Evolutionary conservation across 441 rosid genomes (phyloP), one percentile per base, ranked within the genome.

Genomic region (Populus hybrid): DNA sequence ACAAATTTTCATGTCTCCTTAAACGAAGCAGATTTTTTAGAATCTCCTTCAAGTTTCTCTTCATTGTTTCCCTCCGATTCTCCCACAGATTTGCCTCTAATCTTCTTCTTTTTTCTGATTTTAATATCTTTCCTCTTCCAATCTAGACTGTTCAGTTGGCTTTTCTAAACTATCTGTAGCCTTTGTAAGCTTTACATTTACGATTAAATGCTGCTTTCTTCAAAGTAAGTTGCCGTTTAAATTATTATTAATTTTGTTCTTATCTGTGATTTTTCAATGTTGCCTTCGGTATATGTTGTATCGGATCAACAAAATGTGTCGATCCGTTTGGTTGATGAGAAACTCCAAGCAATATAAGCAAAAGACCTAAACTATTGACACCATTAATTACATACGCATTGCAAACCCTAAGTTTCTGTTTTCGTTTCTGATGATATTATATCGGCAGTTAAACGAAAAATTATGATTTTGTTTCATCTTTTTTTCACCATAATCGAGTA

Each of bases 301-400:
- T 40, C 46, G 12, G 46, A 40, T 40, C 46, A 40, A 40, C 46
- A 10, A 10, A 40, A 40, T 40, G 46, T 10, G 46, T 40, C 46
- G 71, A 78, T 76, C 76, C 35, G 73, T 72, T 76, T 80, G 80
- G 78, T 69, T 76, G 54, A 73, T 14, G 79, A 70, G 76, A 76
- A 81, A 61, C 63, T 72, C 61, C 46, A 20, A 61, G 72, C 73
- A 77, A 77, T 73, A 42, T 36, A 73, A 30, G 12, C 32, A 30
- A 30, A 38, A 67, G 78, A 68, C 32, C 23, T 23, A 34, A 75
- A 38, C 36, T n/a, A 0, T 9, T 3, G 10, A 73, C 14, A 21
- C 24, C n/a, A 30, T 30, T 30, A 30, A 3, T 14, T 35, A 12
- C 16, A 21, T 42, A 61, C 64, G 50, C 76, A 73, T 61, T 73